Evolutionary conservation across 73 alveolate genomes (phyloP).

Genomic region (Stentor roeselii): DNA sequence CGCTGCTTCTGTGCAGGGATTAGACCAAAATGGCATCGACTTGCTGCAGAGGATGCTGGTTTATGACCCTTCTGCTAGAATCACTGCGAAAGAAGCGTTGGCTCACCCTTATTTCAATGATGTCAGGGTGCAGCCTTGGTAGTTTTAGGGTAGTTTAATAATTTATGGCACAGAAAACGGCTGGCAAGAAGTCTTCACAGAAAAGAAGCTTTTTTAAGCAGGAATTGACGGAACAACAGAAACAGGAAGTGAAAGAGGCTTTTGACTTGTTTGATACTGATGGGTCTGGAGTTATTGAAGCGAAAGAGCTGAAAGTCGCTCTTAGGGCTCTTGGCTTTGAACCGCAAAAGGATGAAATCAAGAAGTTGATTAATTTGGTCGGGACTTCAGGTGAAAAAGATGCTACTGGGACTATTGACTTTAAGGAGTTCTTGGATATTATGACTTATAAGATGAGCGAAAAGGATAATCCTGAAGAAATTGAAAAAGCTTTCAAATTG

Average conservation of each 20-base stretch:
- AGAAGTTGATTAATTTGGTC: conserved; percentile 78
- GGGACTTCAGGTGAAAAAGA: conserved; percentile 79
- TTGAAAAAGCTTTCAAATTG: conserved; percentile 85
- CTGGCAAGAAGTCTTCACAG: conserved; percentile 34
- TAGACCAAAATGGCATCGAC: conserved; percentile 79
- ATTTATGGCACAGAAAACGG: neutral
- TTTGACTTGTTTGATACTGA: conserved; percentile 95
- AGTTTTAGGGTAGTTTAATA: neutral
- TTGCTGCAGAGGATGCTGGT: conserved; percentile 60
- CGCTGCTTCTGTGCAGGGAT: conserved; percentile 63
- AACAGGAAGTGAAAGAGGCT: conserved; percentile 95
- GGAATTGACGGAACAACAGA: conserved; percentile 83
- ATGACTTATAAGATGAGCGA: conserved; percentile 96
- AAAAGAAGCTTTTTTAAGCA: conserved; percentile 67
- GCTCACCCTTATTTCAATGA: conserved; percentile 45
- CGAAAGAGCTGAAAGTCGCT: conserved; percentile 93
- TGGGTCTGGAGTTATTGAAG: conserved; percentile 96
- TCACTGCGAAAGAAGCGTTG: conserved; percentile 71
- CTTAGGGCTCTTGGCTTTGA: conserved; percentile 97
- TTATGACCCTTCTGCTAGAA: conserved; percentile 68
- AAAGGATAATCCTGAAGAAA: conserved; percentile 80
- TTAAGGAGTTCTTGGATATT: conserved; percentile 92
- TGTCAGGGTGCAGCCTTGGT: conserved; percentile 22
- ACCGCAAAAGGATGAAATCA: conserved; percentile 95
- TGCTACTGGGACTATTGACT: conserved; percentile 88